Base-by-base conservation (phyloP, 208 protist species). In the Leishmania martiniquensis region DNA sequence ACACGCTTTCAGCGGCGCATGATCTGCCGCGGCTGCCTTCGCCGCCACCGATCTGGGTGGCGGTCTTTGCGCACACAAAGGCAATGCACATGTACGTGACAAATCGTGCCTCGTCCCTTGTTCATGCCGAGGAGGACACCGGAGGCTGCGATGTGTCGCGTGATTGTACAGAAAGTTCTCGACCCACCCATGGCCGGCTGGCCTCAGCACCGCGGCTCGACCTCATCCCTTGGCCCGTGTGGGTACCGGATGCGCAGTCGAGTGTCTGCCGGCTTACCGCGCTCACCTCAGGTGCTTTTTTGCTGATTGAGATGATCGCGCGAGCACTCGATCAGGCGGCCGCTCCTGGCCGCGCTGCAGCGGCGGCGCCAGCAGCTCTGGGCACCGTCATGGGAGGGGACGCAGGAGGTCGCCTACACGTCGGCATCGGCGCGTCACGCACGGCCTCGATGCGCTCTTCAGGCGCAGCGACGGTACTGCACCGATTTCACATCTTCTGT, bases 41-140 rank as follows among this genome's bases (percentile, higher is more conserved):
- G 49, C 32, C 17, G 4, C 68, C 73, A 42, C 85, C 85, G 15
- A 82, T 78, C 52, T 88, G 85, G 85, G 68, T 88, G 1, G 65
- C 75, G 5, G 82, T 49, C 32, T 88, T 84, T 47, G 77, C 78
- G 0, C 77, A 88, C 82, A 86, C 85, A 45, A 69, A 51, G 4
- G 12, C 1, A 34, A 62, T 84, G 15, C 80, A 84, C 15, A 60
- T 52, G 4, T 45, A 47, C 51, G 73, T 51, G 5, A 71, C 70
- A 1, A 59, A 51, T 1, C 71, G 51, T 22, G 82, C 82, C 7
- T 60, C 81, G 25, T 52, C 37, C 1, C 25, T 55, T 17, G 59
- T 77, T 47, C 72, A 68, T 47, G 71, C 54, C 37, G 32, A 2
- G 47, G 71, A 75, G 37, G 12, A n/a, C 54, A 60, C 42, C 63